Evolutionary conservation across 2,329 filamentous ascomycete genomes (phyloP), one percentile per base, ranked within the genome.

Genomic region (Cryphonectria nitschkei): DNA sequence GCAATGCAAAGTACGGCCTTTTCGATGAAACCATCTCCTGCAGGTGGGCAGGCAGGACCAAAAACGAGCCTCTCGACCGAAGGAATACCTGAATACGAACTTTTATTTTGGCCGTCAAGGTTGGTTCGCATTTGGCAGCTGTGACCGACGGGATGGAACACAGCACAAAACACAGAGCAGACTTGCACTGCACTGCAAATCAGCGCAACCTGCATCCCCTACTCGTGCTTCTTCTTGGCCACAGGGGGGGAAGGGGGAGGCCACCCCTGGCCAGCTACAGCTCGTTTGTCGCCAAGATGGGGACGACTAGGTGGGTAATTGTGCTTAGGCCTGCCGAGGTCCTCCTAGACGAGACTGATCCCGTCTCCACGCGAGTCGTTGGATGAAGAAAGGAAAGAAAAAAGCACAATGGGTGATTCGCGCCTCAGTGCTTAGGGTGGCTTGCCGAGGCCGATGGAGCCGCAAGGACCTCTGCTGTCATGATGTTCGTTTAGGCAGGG

Each of bases 81-180:
- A 56, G 65, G 65, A 67, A 58, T 22, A 26, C 34, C 3, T 58
- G 65, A 67, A 67, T 67, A 67, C 65, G 65, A 67, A 56, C 46
- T 67, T n/a, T 39, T 16, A 8, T 56, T 29, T 54, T 43, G 41
- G 41, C 11, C 9, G 46, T 50, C 22, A 7, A 16, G 6, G 52
- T 14, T 29, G 26, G 54, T 29, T 61, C 34, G 34, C 34, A 34
- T 39, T n/a, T 9, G 58, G 58, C 3, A 61, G 4, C 19, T 37
- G 58, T 61, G 58, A 39, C 58, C 58, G 58, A 60, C 11, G 19
- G 19, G 46, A 50, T 54, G 54, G 26, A 29, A 58, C 54, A 58
- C 26, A 58, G 37, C 37, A 50, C 46, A 50, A 50, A 50, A 50
- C 46, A 50, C 46, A 50, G 19, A 56, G 5, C 54, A 58, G 26